Evolutionary conservation across 2,329 filamentous ascomycete species (phyloP).

Genomic region (Hyphodiscus sp.): DNA sequence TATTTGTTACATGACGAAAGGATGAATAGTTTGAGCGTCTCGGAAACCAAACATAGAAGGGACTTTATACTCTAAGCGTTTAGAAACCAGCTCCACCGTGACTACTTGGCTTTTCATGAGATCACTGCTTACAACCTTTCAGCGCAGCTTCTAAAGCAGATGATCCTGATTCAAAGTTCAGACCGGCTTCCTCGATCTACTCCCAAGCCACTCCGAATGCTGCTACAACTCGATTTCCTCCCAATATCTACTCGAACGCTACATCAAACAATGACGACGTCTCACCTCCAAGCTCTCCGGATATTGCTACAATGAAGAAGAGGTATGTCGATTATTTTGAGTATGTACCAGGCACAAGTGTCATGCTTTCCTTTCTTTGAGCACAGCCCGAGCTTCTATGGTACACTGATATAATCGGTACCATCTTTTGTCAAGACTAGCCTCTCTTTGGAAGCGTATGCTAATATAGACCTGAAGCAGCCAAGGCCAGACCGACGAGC

Average conservation of each 20-base stretch:
- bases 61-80: neutral
- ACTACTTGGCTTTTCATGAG: slow-evolving; percentile 11
- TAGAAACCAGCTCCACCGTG: slow-evolving; percentile 11
- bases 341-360: slow-evolving; percentile 7
- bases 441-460: slow-evolving; percentile 3
- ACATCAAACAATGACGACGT: slow-evolving; percentile 26
- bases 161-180: slow-evolving; percentile 30
- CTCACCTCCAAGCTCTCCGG: slow-evolving; percentile 40
- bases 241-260: slow-evolving; percentile 28
- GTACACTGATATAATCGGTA: neutral
- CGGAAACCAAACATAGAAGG: too few relatives aligned
- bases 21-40: neutral
- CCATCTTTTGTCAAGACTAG: slow-evolving; percentile 9
- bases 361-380: slow-evolving; percentile 1
- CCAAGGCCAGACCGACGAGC: slow-evolving; percentile 13
- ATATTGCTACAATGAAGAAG: slow-evolving; percentile 13
- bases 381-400: neutral
- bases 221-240: slow-evolving; percentile 17
- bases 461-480: slow-evolving; percentile 16
- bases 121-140: slow-evolving; percentile 13
- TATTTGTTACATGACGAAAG: neutral
- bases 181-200: slow-evolving; percentile 56
- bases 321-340: slow-evolving; percentile 22
- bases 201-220: slow-evolving; percentile 44
- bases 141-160: slow-evolving; percentile 14